phyloP scores from a whole-genome alignment of 495 filamentous ascomycete genomes.

The Trichoderma erinaceum region DNA sequence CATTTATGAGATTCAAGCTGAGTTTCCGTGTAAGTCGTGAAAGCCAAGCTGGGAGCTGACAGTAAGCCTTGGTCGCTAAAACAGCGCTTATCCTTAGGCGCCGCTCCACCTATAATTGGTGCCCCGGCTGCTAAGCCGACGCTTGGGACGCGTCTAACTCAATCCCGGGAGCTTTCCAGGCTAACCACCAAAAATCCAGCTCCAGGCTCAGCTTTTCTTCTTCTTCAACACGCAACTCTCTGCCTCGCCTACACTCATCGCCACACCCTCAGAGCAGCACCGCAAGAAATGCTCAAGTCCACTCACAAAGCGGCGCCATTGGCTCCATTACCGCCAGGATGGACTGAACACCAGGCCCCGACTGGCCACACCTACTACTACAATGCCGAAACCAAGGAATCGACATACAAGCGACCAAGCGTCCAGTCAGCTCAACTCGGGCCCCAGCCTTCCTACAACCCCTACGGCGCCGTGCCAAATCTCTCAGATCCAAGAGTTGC shows the following conservation, averaged over 20 bases:
- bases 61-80: not conserved
- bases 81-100: not conserved
- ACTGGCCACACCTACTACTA: slow-evolving; percentile 88
- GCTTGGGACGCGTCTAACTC: too few species aligned
- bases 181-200: not conserved
- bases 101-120: too few species aligned
- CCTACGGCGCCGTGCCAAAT: slow-evolving; percentile 41
- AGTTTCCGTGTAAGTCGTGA: too few species aligned
- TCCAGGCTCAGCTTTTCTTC: not conserved
- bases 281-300: slow-evolving; percentile 53
- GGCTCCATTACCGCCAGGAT: slow-evolving; percentile 66
- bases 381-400: slow-evolving; percentile 76
- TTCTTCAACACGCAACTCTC: not conserved
- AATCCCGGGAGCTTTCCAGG: too few species aligned
- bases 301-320: slow-evolving; percentile 50
- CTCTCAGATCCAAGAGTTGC: slow-evolving; percentile 40
- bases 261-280: not conserved
- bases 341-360: slow-evolving; percentile 90
- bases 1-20: too few species aligned
- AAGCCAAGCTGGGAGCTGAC: too few species aligned
- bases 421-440: slow-evolving; percentile 19
- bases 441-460: slow-evolving; percentile 31
- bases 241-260: not conserved
- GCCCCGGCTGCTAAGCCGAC: too few species aligned
- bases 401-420: slow-evolving; percentile 73